Base-by-base conservation (phyloP, 2,329 filamentous ascomycete genomes). In the Diaporthe citriasiana region DNA sequence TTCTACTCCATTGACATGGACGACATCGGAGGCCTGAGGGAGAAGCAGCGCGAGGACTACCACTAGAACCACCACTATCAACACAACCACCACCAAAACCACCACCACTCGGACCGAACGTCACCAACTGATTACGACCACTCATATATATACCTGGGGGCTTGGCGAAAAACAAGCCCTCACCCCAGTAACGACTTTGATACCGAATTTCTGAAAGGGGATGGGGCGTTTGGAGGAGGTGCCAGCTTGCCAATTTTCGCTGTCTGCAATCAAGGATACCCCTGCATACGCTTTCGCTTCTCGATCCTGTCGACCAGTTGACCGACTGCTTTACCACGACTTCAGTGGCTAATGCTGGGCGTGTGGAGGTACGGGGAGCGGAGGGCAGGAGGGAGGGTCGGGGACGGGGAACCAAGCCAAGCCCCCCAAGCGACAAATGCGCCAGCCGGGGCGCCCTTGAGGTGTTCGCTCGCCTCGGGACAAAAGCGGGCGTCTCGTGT, bases 1-100 rank as follows among this genome's bases (percentile, higher is more conserved):
- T 98, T 98, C 85, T 94, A 98, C 83, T 97, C 95, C 4, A 91
- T 99, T 79, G 96, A 99, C 82, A 93, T 99, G 82, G 94, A 98
- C 79, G 91, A 94, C 77, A 97, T 98, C 81, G 97, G 97, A 69
- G 97, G 97, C 19, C 87, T 98, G 78, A 97, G 95, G 85, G 97
- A 98, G 88, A 98, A 97, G 88, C 90, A 93, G 78, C 83, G 83
- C 77, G 78, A 79, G 71, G 80, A 83, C 70, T 84, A 82, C 77
- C 76, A 79, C 66, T 81, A 79, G 56, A 8, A 22, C 17, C 22
- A 47, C 35, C 19, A 22, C 17, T 17, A 47, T 30, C 19, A 55
- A 47, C 45, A 83, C 70, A 84, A 82, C 77, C 76, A 79, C 60
- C 80, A 79, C 56, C 4, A 45, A 13, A 27, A 60, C 30, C 13